Percentiles rank a stretch among this genome's conserved stretches.
phyloP scores from a whole-genome alignment of 164 flowering plant species.

The Sedum album region DNA sequence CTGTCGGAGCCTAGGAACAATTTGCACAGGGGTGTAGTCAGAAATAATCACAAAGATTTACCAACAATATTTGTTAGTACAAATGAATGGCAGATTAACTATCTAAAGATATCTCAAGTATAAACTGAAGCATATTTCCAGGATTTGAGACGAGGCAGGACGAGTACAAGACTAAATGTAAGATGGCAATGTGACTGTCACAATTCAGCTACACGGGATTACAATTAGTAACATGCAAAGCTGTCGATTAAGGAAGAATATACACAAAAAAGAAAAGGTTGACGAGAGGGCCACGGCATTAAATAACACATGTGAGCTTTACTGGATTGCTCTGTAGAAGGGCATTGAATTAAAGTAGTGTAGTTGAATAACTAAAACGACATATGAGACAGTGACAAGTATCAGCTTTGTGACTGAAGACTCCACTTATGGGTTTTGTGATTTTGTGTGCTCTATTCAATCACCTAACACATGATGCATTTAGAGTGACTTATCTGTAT shows the following conservation, averaged over 20 bases:
- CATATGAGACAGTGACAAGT: background rate
- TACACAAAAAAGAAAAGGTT: background rate
- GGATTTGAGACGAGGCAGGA: background rate
- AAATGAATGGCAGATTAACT: background rate
- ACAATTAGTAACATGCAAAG: background rate
- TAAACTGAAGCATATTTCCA: background rate
- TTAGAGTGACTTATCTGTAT: background rate
- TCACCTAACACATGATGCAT: conserved; percentile 3
- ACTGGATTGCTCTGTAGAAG: background rate
- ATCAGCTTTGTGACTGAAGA: background rate
- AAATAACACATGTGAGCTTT: background rate
- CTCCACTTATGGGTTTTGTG: background rate
- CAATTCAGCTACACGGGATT: background rate
- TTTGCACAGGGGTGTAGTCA: background rate
- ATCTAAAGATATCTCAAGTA: background rate
- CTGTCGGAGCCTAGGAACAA: background rate
- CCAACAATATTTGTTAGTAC: background rate
- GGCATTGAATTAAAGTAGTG: background rate
- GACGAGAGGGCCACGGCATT: background rate
- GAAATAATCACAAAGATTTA: background rate
- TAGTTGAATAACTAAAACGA: conserved; percentile 4
- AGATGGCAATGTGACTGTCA: background rate
- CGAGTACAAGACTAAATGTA: background rate
- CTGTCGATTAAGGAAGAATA: background rate
- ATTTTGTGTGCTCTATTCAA: background rate